Base-by-base conservation (phyloP, 371 early-diverging fungal species). In the Mucor saturninus region DNA sequence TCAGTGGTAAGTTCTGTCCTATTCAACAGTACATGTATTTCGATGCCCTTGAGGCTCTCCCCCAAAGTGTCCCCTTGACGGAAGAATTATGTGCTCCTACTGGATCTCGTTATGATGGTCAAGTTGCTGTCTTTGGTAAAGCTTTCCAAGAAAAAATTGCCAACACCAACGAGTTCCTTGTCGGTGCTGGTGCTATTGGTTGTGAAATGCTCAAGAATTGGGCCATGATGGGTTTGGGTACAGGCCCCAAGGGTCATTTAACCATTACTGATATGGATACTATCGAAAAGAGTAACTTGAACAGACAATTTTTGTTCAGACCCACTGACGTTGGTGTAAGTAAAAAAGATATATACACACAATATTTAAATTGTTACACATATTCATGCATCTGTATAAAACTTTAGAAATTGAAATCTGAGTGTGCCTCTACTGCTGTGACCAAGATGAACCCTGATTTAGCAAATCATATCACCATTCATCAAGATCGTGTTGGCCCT, bases 181-280 rank as follows among this genome's bases (percentile, higher is more conserved):
- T 99, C 39, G 99, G 99, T 54, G 93, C 99, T 48, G 99, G 99
- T 53, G 99, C 99, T 6, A 99, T 99, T 76, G 99, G 99, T 54
- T 99, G 99, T 83, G 99, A 99, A 80, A 98, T 99, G 96, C 86
- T 99, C 54, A 99, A 99, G 86, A 99, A 99, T 82, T 97, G 98
- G 94, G 95, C 95, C 30, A 92, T 99, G 96, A 95, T 99, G 89
- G 99, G 99, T 50, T 79, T 99, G 48, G 99, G 96, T 30, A 81
- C 90, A 8, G 96, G 96, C 37, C 85, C 88, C 40, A 76, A 91
- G 13, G 99, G 99, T 21, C 79, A 80, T 30, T 85, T 99, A 48
- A 83, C 87, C 65, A 85, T 99, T 49, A 99, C 99, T 11, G 99
- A 99, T 78, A 99, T 99, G 99, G 99, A 99, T 80, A 94, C 96